Base-by-base conservation (phyloP, 768 basidiomycete genomes). In the Rhizopogon salebrosus region DNA sequence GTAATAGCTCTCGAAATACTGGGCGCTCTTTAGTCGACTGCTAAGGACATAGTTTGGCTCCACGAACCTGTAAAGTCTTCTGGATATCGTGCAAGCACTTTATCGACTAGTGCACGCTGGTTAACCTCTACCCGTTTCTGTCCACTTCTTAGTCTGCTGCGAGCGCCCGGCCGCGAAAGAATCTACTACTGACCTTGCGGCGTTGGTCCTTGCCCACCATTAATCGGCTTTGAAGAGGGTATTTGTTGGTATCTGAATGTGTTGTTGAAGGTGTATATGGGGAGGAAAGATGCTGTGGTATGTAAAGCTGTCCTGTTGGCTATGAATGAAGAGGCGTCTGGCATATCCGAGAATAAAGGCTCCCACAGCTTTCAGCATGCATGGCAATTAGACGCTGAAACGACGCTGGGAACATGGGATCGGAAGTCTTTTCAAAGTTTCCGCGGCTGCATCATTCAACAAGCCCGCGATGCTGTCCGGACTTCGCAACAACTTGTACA, bases 1-100 rank as follows among this genome's bases (percentile, higher is more conserved):
- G 80, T 11, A 82, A 62, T 18, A 83, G 66, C 58, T 82, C 82
- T 48, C 82, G 64, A 51, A 77, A 75, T 34, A 81, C 77, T 69
- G 42, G 3, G n/a, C n/a, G 35, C 18, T 22, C 26, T n/a, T 23
- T 9, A 22, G 29, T 31, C 4, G 8, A 31, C 20, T 14, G 20
- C 8, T 6, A 4, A 46, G 36, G 36, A 14, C 7, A 16, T 29
- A 22, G 26, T 22, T 20, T 22, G 13, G 29, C 4, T 16, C 7
- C 14, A 51, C 50, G 42, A 48, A 56, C 57, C 57, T 40, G 57
- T 57, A 34, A 57, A 57, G 16, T 59, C 57, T 34, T 54, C 55
- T 9, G 57, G 57, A 41, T 59, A 59, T 42, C 57, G 55, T 40
- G 57, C 52, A 3, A 59, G 57, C 16, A 59, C 52, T 35, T 59